Evolutionary conservation across 2,329 filamentous ascomycete species (phyloP).

Genomic region (Graphiopsis chlorocephala): DNA sequence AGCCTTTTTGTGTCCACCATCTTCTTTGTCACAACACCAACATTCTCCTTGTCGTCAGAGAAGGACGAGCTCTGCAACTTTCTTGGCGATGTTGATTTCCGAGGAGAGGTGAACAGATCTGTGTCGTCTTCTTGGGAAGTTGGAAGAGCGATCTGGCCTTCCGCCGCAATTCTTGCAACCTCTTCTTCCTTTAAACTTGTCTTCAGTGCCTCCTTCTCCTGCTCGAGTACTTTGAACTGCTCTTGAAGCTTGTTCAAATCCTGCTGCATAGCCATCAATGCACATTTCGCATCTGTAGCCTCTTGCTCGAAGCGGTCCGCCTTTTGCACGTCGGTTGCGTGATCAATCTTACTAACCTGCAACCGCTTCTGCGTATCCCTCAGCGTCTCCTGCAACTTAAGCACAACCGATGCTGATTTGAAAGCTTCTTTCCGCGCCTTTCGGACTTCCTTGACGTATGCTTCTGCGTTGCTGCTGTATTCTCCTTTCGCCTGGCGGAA

Average conservation of each 20-base stretch:
- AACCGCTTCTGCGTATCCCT: slow-evolving; percentile 14
- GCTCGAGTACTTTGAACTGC: slow-evolving; percentile 63
- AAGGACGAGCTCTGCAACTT: slow-evolving; percentile 48
- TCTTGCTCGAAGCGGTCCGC: slow-evolving; percentile 55
- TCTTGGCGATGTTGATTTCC: slow-evolving; percentile 43
- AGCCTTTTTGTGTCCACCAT: slow-evolving; percentile 47
- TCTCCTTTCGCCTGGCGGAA: slow-evolving; percentile 67
- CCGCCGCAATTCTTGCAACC: slow-evolving; percentile 67
- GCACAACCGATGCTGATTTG: slow-evolving; percentile 66
- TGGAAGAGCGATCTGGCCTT: slow-evolving; percentile 67
- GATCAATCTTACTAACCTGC: slow-evolving; percentile 17
- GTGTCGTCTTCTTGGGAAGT: slow-evolving; percentile 48
- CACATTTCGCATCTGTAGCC: slow-evolving; percentile 65
- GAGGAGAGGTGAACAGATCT: slow-evolving; percentile 63
- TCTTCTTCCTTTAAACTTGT: slow-evolving; percentile 71
- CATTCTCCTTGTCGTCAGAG: slow-evolving; percentile 48
- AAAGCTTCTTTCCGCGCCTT: slow-evolving; percentile 69
- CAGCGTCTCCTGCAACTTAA: slow-evolving; percentile 69
- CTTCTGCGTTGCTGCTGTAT: slow-evolving; percentile 30
- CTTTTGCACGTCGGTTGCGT: slow-evolving; percentile 13
- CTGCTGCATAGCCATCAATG: slow-evolving; percentile 63
- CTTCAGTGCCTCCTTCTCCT: slow-evolving; percentile 73
- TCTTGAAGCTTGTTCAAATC: slow-evolving; percentile 64
- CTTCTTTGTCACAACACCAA: slow-evolving; percentile 41
- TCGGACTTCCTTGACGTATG: slow-evolving; percentile 74